Percentiles rank a stretch among this genome's conserved stretches.
Evolutionary conservation across 2,329 filamentous ascomycete species (phyloP).

Genomic region (Colletotrichum australisinense): DNA sequence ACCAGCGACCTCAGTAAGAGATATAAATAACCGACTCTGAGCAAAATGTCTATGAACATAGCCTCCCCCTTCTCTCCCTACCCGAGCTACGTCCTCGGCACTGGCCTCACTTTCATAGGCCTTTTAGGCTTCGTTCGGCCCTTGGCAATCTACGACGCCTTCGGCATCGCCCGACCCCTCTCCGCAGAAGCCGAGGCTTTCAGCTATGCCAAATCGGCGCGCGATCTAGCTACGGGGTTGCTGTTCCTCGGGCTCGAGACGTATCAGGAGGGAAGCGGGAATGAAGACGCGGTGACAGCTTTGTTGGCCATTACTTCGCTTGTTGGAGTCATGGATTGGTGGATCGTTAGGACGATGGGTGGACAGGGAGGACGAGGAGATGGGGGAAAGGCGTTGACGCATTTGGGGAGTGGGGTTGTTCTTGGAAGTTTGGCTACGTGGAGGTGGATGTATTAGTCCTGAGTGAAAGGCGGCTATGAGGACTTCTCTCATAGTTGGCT

Average conservation of each 20-base stretch:
- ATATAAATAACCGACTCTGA: not conserved
- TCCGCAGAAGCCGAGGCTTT: slow-evolving; percentile 4
- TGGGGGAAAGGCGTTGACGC: not conserved
- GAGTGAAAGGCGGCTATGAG: no score
- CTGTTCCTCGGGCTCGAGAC: slow-evolving; percentile 32
- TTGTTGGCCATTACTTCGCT: slow-evolving; percentile 17
- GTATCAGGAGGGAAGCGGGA: slow-evolving; percentile 32
- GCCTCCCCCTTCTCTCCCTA: slow-evolving; percentile 25
- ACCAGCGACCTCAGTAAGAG: not conserved
- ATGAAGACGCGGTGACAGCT: slow-evolving; percentile 33
- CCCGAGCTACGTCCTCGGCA: slow-evolving; percentile 38
- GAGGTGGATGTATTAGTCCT: slow-evolving; percentile 23
- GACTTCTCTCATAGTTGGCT: no score
- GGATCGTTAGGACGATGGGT: slow-evolving; percentile 7
- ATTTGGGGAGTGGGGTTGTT: not conserved
- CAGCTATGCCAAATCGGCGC: slow-evolving; percentile 22
- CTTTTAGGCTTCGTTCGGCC: slow-evolving; percentile 35
- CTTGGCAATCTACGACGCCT: slow-evolving; percentile 24
- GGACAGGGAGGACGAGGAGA: not conserved
- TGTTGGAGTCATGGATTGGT: slow-evolving; percentile 23
- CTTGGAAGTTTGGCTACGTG: slow-evolving; percentile 7
- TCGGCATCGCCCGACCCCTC: slow-evolving; percentile 16
- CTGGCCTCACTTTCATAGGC: slow-evolving; percentile 39
- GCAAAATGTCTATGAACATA: not conserved
- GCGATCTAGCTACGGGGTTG: slow-evolving; percentile 13